These are phyloP conservation scores for Davidsoniella neocaledoniae DNA, from an alignment of 2,329 filamentous ascomycete genomes.

Conservation along the genomic window DNA sequence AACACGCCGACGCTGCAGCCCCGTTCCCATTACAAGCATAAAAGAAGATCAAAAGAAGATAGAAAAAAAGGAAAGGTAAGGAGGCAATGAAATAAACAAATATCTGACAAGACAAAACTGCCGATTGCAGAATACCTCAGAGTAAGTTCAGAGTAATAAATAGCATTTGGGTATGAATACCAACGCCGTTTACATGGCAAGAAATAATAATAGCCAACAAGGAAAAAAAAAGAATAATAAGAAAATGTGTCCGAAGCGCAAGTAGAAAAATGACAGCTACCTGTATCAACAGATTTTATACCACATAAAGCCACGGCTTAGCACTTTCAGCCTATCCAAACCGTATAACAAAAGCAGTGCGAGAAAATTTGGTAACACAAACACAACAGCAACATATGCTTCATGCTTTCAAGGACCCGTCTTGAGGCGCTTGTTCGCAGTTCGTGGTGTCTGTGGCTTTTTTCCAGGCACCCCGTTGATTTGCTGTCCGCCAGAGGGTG, in stretches of 20 bases:
- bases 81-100: not conserved
- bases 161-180: too few species aligned
- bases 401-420: slow-evolving; percentile 2
- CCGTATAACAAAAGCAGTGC: not conserved
- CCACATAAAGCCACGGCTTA: too few species aligned
- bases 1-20: slow-evolving; percentile 6
- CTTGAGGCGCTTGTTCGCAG: slow-evolving; percentile 20
- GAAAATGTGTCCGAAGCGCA: not conserved
- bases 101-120: not conserved
- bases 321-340: too few species aligned
- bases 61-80: not conserved
- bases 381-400: not conserved
- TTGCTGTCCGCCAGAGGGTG: slow-evolving; percentile 28
- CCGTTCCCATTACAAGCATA: slow-evolving; percentile 6
- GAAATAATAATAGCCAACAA: not conserved
- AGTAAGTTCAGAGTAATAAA: not conserved
- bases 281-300: too few species aligned
- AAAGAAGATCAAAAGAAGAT: not conserved
- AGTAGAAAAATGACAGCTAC: not conserved
- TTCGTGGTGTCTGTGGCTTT: slow-evolving; percentile 40
- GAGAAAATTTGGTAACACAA: not conserved
- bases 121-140: not conserved
- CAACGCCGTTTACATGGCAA: too few species aligned
- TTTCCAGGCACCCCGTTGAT: slow-evolving; percentile 37
- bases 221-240: not conserved